Conservation (phyloP, 2,329 filamentous ascomycete genomes). For the Harringtonia aguacate region DNA sequence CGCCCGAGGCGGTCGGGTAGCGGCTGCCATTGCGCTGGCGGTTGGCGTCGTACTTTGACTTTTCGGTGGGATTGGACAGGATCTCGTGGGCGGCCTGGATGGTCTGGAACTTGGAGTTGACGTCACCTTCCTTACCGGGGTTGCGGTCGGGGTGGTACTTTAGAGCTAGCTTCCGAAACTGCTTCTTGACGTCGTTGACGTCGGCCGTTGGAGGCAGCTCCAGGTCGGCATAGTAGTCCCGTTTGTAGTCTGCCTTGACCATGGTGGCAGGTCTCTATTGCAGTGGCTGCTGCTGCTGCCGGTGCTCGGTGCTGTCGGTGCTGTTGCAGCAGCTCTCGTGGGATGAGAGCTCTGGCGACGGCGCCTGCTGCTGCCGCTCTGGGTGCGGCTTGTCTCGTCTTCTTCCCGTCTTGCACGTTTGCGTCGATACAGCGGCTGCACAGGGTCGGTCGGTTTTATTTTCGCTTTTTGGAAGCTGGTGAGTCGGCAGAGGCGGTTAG, state of each 20-base stretch:
- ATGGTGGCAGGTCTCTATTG: conserved; percentile 28
- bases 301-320: too few relatives aligned
- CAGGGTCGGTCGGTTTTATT: too few relatives aligned
- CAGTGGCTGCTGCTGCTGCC: too few relatives aligned
- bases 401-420: too few relatives aligned
- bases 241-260: conserved; percentile 53
- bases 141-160: conserved; percentile 87
- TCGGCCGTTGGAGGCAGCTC: conserved; percentile 59
- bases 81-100: conserved; percentile 83
- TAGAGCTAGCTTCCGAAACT: conserved; percentile 79
- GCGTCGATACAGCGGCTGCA: too few relatives aligned
- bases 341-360: too few relatives aligned
- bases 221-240: conserved; percentile 80
- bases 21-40: conserved; percentile 24
- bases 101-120: conserved; percentile 71
- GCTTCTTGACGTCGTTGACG: conserved; percentile 69
- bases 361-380: too few relatives aligned
- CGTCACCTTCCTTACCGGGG: conserved; percentile 68
- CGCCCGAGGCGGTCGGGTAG: conserved; percentile 40
- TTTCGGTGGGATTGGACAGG: conserved; percentile 38
- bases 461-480: too few relatives aligned
- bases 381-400: too few relatives aligned
- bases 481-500: too few relatives aligned
- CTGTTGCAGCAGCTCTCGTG: not conserved
- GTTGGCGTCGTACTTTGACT: conserved; percentile 41